Evolutionary conservation across 2,329 filamentous ascomycete species (phyloP).

Genomic region (Monilinia aucupariae): DNA sequence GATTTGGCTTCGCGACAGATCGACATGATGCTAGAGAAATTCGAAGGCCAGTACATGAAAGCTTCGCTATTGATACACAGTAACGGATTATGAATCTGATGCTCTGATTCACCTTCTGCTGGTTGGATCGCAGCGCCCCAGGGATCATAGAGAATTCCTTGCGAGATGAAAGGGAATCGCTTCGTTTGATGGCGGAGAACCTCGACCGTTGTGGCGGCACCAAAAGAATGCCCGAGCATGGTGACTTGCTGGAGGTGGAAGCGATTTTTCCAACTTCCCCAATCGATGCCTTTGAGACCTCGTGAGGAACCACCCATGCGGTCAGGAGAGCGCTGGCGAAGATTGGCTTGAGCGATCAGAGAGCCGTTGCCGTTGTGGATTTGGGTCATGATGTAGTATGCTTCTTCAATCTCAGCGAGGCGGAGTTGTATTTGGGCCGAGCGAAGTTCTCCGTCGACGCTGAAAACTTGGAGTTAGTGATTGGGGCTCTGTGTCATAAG

Average conservation of each 20-base stretch:
- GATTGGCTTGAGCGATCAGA: slow-evolving; percentile 45
- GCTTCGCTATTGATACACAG: slow-evolving; percentile 62
- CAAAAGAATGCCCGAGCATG: slow-evolving; percentile 61
- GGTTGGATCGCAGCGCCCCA: slow-evolving; percentile 50
- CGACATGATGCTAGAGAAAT: slow-evolving; percentile 52
- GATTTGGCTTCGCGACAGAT: slow-evolving; percentile 52
- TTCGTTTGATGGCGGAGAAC: slow-evolving; percentile 47
- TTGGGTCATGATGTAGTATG: slow-evolving; percentile 49
- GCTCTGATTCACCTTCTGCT: slow-evolving; percentile 40
- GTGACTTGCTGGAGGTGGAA: slow-evolving; percentile 55
- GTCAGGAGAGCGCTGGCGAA: slow-evolving; percentile 46
- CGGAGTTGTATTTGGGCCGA: slow-evolving; percentile 57
- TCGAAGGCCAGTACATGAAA: slow-evolving; percentile 64
- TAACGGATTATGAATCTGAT: slow-evolving; percentile 48
- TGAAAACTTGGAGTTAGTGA: not conserved
- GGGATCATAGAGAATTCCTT: slow-evolving; percentile 61
- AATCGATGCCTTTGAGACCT: slow-evolving; percentile 51
- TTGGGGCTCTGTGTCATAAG: not conserved
- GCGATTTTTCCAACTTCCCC: slow-evolving; percentile 51
- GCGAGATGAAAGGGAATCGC: slow-evolving; percentile 52
- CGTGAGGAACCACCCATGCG: slow-evolving; percentile 53
- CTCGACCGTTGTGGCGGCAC: slow-evolving; percentile 58
- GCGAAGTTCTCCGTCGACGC: slow-evolving; percentile 53
- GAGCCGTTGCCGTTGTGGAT: slow-evolving; percentile 51
- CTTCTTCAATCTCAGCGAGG: slow-evolving; percentile 60